Conservation (phyloP, 371 early-diverging fungal species). For the Mortierella sp. region DNA sequence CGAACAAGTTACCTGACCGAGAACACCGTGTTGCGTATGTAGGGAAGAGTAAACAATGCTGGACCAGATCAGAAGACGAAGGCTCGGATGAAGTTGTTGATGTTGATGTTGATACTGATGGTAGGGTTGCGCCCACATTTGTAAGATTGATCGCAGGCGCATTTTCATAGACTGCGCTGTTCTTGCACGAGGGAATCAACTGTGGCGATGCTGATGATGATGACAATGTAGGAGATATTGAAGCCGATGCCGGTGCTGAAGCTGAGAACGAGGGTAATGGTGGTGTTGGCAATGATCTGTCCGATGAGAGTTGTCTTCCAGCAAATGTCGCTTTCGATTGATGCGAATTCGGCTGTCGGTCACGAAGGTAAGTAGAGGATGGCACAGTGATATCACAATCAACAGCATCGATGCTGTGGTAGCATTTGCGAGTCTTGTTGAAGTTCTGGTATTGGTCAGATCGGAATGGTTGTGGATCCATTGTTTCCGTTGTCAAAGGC, state of each 20-base stretch:
- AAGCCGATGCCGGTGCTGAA: background rate
- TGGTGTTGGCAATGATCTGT: background rate
- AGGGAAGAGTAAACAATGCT: slow-evolving; percentile 53
- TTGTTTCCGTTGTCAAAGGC: background rate
- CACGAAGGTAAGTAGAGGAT: background rate
- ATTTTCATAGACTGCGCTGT: slow-evolving; percentile 1
- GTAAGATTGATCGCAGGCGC: background rate
- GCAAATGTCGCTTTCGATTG: background rate
- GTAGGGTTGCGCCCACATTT: background rate
- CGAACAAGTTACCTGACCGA: slow-evolving; percentile 23
- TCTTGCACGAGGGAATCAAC: background rate
- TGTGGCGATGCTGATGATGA: background rate
- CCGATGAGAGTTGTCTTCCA: background rate
- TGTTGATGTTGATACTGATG: background rate
- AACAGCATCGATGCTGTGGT: background rate
- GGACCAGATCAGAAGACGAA: slow-evolving; percentile 22
- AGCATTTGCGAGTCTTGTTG: background rate
- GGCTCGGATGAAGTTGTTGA: background rate
- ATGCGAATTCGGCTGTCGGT: slow-evolving; percentile 3
- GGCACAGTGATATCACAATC: background rate
- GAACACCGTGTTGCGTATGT: slow-evolving; percentile 48
- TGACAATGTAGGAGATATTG: background rate
- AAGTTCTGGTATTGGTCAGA: slow-evolving; percentile 12
- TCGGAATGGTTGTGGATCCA: slow-evolving; percentile 17
- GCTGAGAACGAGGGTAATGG: slow-evolving; percentile 1